Conservation (phyloP, 2,329 filamentous ascomycete genomes). For the Nemania sp. region DNA sequence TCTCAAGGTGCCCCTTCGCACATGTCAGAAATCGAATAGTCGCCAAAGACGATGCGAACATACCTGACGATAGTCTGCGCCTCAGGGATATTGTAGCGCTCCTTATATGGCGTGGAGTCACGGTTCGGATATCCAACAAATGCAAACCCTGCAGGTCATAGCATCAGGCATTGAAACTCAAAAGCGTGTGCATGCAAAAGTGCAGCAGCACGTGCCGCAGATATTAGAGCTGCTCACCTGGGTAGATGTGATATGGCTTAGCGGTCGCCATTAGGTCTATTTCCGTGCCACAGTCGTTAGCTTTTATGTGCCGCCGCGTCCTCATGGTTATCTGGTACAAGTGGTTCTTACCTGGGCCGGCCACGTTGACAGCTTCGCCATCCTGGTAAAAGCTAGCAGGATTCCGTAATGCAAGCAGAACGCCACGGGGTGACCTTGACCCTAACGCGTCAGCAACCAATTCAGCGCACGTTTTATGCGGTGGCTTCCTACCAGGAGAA, state of each 20-base stretch:
- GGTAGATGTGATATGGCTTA: constrained; percentile 90
- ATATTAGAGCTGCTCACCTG: constrained; percentile 50
- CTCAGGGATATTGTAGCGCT: constrained; percentile 91
- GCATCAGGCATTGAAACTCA: too few species aligned
- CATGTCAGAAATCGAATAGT: constrained; percentile 9
- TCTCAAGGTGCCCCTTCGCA: constrained; percentile 68
- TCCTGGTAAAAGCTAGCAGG: constrained; percentile 81
- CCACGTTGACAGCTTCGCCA: constrained; percentile 72
- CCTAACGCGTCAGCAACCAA: constrained; percentile 4
- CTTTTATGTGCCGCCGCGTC: constrained; percentile 2
- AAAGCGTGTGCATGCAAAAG: too few species aligned
- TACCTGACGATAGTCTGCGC: constrained; percentile 69
- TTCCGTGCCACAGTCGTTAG: constrained; percentile 14
- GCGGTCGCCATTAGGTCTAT: constrained; percentile 82
- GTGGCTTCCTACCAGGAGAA: constrained; percentile 49
- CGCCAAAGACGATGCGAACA: constrained; percentile 53
- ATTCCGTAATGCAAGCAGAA: constrained; percentile 85
- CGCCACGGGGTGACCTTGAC: constrained; percentile 65
- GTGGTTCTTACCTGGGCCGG: constrained; percentile 30
- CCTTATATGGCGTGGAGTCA: constrained; percentile 83
- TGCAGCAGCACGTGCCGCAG: too few species aligned
- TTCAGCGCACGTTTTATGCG: not conserved
- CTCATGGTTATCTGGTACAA: not conserved
- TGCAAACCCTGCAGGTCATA: constrained; percentile 55
- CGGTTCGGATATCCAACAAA: constrained; percentile 95